A percentile compares a stretch with the other conserved stretches of the same genome.
These are phyloP conservation scores for Lasiosphaeriaceae sp. DNA, from an alignment of 495 filamentous ascomycete species.

Conservation along the genomic window DNA sequence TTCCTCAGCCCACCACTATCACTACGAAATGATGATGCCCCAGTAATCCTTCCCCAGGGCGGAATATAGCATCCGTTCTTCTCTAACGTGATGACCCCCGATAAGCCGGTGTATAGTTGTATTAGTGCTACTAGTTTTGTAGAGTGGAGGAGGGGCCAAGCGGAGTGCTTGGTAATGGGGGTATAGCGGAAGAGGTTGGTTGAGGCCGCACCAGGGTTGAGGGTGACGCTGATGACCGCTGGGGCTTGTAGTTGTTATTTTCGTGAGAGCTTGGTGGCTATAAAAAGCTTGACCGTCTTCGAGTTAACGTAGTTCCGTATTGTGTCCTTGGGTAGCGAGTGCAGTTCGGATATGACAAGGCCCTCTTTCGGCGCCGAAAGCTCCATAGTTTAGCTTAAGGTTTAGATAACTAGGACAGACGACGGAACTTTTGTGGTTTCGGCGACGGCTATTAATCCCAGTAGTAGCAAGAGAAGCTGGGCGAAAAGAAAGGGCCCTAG, in stretches of 20 bases:
- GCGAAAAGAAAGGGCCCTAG: conserved; percentile 4
- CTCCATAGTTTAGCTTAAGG: neutral
- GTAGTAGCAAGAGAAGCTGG: conserved; percentile 3
- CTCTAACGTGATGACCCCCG: conserved; percentile 29
- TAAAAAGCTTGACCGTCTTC: conserved; percentile 37
- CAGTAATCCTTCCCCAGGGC: conserved; percentile 37
- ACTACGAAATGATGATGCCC: neutral
- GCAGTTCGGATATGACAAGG: conserved; percentile 28
- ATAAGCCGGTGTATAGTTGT: conserved; percentile 40
- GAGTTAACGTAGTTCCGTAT: conserved; percentile 35
- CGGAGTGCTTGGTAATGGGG: conserved; percentile 13
- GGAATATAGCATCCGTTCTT: conserved; percentile 38
- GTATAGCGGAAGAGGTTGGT: conserved; percentile 28
- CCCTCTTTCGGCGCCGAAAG: conserved; percentile 27
- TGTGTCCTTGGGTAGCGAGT: conserved; percentile 13
- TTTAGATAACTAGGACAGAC: conserved; percentile 1
- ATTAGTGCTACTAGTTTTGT: conserved; percentile 38
- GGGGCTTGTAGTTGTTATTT: too few relatives aligned
- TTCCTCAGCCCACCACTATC: conserved; percentile 1
- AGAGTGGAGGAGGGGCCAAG: conserved; percentile 26
- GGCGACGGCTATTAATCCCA: conserved; percentile 1
- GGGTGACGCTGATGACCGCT: conserved; percentile 34
- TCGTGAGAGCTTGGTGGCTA: conserved; percentile 30
- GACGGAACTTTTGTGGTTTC: neutral
- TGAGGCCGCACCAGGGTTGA: conserved; percentile 39